These are phyloP conservation scores for Neonectria neomacrospora DNA, from an alignment of 2,329 filamentous ascomycete species.

Conservation along the genomic window DNA sequence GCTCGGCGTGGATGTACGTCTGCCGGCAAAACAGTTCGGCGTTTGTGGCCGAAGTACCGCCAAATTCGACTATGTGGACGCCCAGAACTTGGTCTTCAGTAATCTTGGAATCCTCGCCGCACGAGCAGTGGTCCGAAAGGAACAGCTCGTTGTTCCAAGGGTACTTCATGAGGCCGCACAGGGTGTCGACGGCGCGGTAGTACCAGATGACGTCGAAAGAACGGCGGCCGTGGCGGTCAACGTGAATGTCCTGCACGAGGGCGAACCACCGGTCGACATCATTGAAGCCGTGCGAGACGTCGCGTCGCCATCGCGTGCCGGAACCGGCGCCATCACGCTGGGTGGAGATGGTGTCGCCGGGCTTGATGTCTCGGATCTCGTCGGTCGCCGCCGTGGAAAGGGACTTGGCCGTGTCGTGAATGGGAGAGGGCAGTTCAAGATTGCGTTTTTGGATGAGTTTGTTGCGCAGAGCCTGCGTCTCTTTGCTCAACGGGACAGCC, in stretches of 20 bases:
- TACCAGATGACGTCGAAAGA: slow-evolving; percentile 78
- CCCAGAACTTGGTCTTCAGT: slow-evolving; percentile 65
- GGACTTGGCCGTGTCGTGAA: slow-evolving; percentile 38
- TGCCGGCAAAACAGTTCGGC: slow-evolving; percentile 76
- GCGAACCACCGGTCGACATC: slow-evolving; percentile 73
- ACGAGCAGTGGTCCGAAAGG: slow-evolving; percentile 80
- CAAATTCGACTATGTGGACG: slow-evolving; percentile 69
- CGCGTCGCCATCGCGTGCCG: slow-evolving; percentile 66
- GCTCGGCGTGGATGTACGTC: slow-evolving; percentile 70
- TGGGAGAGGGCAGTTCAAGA: slow-evolving; percentile 42
- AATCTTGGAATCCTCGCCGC: slow-evolving; percentile 61
- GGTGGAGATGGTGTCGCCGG: slow-evolving; percentile 63
- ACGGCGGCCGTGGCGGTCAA: slow-evolving; percentile 47
- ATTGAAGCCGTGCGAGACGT: slow-evolving; percentile 54
- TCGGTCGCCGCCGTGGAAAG: slow-evolving; percentile 37
- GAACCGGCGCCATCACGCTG: slow-evolving; percentile 57
- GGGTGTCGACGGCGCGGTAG: slow-evolving; percentile 76
- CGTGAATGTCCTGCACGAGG: slow-evolving; percentile 69
- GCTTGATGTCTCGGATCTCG: slow-evolving; percentile 50
- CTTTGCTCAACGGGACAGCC: slow-evolving; percentile 43
- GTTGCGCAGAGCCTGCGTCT: slow-evolving; percentile 45
- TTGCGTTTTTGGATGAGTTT: slow-evolving; percentile 43
- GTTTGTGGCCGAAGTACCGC: slow-evolving; percentile 57
- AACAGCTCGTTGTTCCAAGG: slow-evolving; percentile 80
- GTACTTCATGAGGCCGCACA: slow-evolving; percentile 74